Base-by-base conservation (phyloP, 2,329 filamentous ascomycete genomes). In the Nemania bipapillata region DNA sequence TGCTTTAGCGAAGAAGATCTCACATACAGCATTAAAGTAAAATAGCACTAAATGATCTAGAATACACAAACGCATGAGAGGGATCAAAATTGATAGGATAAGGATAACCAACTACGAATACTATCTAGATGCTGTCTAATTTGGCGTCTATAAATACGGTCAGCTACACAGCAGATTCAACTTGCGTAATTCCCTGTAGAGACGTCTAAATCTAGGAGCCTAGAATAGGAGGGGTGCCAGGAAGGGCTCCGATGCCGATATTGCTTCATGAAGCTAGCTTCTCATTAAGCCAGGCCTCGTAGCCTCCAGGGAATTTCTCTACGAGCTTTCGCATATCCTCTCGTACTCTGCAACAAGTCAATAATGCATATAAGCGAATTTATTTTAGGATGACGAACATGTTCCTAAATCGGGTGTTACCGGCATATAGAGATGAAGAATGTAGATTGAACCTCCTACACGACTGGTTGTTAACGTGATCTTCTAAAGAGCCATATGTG, bases 401-500 rank as follows among this genome's bases (percentile, higher is more conserved):
- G 50, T 68, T 54, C 42, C 66, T 63, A 59, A 60, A 61, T 22
- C 6, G 35, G n/a, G 28, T 58, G 54, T 68, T 56, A 26, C 66
- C 61, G 11, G 40, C 45, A 37, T 70, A 70, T n/a, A 63, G 28
- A 20, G 67, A 63, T n/a, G 67, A 70, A 20, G 58, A 32, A 30
- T 68, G 66, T 49, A 68, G 42, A 50, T 68, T 55, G 50, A 68
- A 68, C 45, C 66, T 61, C 61, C 66, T 68, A 40, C 28, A 32
- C 12, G 11, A 22, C 12, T 37, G 15, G 17, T n/a, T 42, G 42
- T 37, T 35, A 61, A 35, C 28, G 2, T 54, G 12, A 47, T 45
- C 12, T 3, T 56, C 7, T 8, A 53, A 53, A 20, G 22, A 49
- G 49, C 22, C 24, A 35, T 20, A 22, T 8, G 12, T 22, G 12